Percentiles rank a stretch among this genome's conserved stretches.
These are phyloP conservation scores for Trichophyton equinum DNA, from an alignment of 2,329 filamentous ascomycete species.

Conservation along the genomic window DNA sequence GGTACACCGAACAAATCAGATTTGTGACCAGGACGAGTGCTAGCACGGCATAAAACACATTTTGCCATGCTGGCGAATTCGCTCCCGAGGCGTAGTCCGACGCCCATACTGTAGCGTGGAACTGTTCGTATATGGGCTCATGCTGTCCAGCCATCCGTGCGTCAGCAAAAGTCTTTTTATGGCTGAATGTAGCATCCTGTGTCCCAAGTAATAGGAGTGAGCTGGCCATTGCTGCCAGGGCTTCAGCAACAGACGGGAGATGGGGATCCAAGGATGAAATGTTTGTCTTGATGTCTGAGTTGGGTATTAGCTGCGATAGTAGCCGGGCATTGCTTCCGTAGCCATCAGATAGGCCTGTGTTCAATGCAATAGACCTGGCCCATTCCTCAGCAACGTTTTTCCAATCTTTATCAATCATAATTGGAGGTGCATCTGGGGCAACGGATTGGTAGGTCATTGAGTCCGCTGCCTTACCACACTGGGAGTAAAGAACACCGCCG, in stretches of 20 bases:
- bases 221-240: conserved; percentile 55
- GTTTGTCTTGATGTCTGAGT: conserved; percentile 18
- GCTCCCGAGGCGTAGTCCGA: conserved; percentile 61
- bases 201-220: conserved; percentile 53
- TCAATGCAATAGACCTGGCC: conserved; percentile 44
- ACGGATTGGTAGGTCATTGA: conserved; percentile 39
- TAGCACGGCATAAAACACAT: conserved; percentile 55
- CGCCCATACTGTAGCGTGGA: conserved; percentile 51
- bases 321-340: conserved; percentile 50
- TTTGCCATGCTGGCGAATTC: conserved; percentile 45
- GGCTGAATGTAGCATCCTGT: conserved; percentile 48
- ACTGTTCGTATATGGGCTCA: conserved; percentile 36
- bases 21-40: conserved; percentile 55
- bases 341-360: conserved; percentile 42
- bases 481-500: conserved; percentile 47
- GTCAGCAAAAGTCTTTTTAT: conserved; percentile 22
- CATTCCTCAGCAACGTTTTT: conserved; percentile 44
- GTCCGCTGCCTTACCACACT: conserved; percentile 50
- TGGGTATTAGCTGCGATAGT: conserved; percentile 43
- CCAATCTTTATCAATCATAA: conserved; percentile 38
- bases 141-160: conserved; percentile 17
- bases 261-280: conserved; percentile 33
- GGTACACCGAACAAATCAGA: conserved; percentile 51
- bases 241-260: conserved; percentile 60
- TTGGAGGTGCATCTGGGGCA: conserved; percentile 19